These are phyloP conservation scores for Salvia miltiorrhiza DNA, from an alignment of 257 asterid species.

Conservation along the genomic window DNA sequence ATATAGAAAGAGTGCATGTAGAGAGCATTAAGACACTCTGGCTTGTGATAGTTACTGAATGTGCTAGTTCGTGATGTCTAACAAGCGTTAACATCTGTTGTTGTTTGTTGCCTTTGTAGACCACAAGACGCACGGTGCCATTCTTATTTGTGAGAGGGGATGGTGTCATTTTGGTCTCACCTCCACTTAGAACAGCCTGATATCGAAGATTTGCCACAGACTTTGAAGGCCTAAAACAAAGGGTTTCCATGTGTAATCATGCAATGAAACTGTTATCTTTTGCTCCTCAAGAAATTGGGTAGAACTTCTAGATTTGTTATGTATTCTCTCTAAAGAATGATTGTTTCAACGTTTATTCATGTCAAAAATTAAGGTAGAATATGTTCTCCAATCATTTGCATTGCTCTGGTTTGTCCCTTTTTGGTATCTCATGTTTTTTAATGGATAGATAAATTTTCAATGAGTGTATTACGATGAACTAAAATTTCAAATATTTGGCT, in stretches of 20 bases:
- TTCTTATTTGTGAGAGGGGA: constrained; percentile 95
- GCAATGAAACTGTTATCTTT: neutral
- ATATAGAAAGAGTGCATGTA: neutral
- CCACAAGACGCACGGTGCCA: constrained; percentile 74
- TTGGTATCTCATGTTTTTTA: too few relatives aligned
- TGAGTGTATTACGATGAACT: too few relatives aligned
- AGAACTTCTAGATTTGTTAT: constrained; percentile 13
- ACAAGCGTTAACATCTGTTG: neutral
- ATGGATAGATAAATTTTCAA: too few relatives aligned
- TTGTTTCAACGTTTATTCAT: neutral
- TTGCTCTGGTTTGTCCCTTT: neutral
- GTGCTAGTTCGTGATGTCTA: neutral
- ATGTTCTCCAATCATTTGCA: neutral
- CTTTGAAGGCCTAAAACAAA: neutral
- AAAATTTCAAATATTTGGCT: too few relatives aligned
- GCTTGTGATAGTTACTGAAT: neutral
- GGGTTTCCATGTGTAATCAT: constrained; percentile 7
- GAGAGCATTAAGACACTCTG: neutral
- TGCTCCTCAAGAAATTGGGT: neutral
- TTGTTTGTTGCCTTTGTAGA: constrained; percentile 31
- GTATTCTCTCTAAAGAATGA: constrained; percentile 12
- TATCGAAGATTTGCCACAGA: constrained; percentile 15
- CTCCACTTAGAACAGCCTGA: constrained; percentile 88
- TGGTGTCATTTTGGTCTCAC: constrained; percentile 93
- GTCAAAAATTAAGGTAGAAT: constrained; percentile 1